These are phyloP conservation scores for Pilatotrama ljubarskyi DNA, from an alignment of 768 basidiomycete species.

Conservation along the genomic window DNA sequence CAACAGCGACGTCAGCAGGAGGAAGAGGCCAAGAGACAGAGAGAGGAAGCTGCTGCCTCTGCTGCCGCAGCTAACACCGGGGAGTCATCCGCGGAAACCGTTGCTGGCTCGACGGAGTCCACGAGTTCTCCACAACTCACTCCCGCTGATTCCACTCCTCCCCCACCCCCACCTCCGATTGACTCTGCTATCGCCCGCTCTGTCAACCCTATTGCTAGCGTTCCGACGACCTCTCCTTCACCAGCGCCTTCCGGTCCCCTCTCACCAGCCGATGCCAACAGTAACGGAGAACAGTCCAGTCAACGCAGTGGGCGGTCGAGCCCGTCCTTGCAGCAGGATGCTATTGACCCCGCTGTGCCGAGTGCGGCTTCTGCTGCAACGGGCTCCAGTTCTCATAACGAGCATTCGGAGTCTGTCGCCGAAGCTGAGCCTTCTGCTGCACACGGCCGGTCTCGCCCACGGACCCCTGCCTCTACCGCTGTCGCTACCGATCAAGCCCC, in stretches of 20 bases:
- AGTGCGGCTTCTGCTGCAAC: constrained; percentile 43
- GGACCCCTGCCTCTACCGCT: not conserved
- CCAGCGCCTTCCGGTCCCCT: not conserved
- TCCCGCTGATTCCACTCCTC: not conserved
- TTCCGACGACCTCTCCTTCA: not conserved
- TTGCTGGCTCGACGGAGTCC: constrained; percentile 23
- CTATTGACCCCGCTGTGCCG: not conserved
- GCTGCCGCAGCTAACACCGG: constrained; percentile 29
- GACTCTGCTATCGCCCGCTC: not conserved
- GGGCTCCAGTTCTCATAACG: constrained; percentile 18
- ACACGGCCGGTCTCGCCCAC: not conserved
- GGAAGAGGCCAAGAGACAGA: constrained; percentile 59
- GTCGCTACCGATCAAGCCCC: not conserved
- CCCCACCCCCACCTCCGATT: not conserved
- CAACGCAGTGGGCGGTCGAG: constrained; percentile 2
- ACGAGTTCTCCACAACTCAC: not conserved
- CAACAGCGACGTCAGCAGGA: constrained; percentile 78
- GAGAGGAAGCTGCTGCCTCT: constrained; percentile 30
- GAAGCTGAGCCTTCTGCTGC: not conserved
- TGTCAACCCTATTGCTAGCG: not conserved
- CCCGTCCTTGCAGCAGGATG: constrained; percentile 1
- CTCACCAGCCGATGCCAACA: not conserved
- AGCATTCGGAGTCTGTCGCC: not conserved
- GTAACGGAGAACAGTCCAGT: not conserved
- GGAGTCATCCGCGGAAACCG: constrained; percentile 31